Evolutionary conservation across 202 grass and related monocot genomes (phyloP).

Genomic region (Panicum virgatum): DNA sequence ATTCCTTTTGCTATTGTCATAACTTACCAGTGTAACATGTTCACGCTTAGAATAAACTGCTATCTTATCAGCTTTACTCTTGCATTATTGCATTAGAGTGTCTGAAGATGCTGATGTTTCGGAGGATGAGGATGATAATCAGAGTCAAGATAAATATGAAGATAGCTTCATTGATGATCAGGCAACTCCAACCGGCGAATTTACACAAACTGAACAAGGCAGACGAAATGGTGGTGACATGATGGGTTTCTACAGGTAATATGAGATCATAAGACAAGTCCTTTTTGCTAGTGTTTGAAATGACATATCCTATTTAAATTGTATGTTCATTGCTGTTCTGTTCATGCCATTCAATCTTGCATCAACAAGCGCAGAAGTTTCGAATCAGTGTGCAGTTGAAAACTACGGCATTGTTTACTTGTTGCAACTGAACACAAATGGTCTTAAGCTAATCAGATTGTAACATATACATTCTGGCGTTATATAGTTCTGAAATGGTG

Average conservation of each 20-base stretch:
- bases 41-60: neutral
- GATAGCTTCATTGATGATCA: slow-evolving; percentile 86
- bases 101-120: slow-evolving; percentile 80
- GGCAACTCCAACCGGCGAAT: slow-evolving; percentile 51
- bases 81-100: slow-evolving; percentile 55
- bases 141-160: slow-evolving; percentile 71
- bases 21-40: neutral
- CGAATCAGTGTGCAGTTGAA: neutral
- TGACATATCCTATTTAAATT: neutral
- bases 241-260: slow-evolving; percentile 83
- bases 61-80: slow-evolving; percentile 26
- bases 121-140: slow-evolving; percentile 69
- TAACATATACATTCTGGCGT: slow-evolving; percentile 18
- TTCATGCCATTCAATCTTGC: slow-evolving; percentile 10
- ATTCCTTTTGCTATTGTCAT: neutral
- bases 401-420: neutral
- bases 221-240: slow-evolving; percentile 50
- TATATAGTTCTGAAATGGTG: slow-evolving; percentile 18
- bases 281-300: neutral
- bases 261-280: neutral
- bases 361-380: neutral
- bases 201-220: slow-evolving; percentile 48
- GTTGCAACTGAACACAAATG: neutral
- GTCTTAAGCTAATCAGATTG: neutral
- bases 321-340: slow-evolving; percentile 2